Base-by-base conservation (phyloP, 2,329 filamentous ascomycete species). In the Cordyceps cicadae region DNA sequence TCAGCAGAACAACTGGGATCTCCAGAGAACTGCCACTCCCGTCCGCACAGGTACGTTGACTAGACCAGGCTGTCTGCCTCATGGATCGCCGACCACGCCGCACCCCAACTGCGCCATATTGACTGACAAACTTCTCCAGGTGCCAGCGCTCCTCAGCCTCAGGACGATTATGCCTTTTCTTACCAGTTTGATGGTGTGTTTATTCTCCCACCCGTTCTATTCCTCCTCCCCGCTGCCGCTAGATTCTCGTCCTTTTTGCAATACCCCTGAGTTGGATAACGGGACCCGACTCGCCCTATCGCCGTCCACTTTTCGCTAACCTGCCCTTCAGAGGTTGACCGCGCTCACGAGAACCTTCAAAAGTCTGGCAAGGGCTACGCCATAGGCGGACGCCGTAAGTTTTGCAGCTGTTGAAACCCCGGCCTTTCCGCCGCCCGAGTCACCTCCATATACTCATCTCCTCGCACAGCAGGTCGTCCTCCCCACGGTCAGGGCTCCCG, bases 361-460 rank as follows among this genome's bases (percentile, higher is more conserved):
- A 97, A 97, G 83, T 96, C 92, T 74, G 92, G 92, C 70, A 97
- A 97, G 81, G 87, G 92, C 77, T 94, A 93, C 76, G 85, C 82
- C 70, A 77, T 78, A 70, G 80, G 80, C 70, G 83, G 79, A 70
- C 90, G 94, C 75, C 89, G 92, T 82, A 90, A 96, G 77, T 96
- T 82, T 83, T 84, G 66, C 77, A 63, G 57, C 53, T 59, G 60
- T 60, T 61, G 62, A 49, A 52, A 61, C 41, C 8, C 7, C 12
- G 32, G 24, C 5, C 45, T 37, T 21, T 21, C 45, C 14, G 24
- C 7, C 9, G 43, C 24, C 46, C 37, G 51, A 19, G 7, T 60
- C 32, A 56, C 58, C 34, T 63, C 55, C 15, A 21, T 37, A 60
- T 60, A 56, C 60, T 54, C 57, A 53, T 45, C 52, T 52, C 48